A percentile compares a stretch with the other conserved stretches of the same genome.
phyloP scores from a whole-genome alignment of 179 eudicot genomes.

The Amaranthus tricolor region DNA sequence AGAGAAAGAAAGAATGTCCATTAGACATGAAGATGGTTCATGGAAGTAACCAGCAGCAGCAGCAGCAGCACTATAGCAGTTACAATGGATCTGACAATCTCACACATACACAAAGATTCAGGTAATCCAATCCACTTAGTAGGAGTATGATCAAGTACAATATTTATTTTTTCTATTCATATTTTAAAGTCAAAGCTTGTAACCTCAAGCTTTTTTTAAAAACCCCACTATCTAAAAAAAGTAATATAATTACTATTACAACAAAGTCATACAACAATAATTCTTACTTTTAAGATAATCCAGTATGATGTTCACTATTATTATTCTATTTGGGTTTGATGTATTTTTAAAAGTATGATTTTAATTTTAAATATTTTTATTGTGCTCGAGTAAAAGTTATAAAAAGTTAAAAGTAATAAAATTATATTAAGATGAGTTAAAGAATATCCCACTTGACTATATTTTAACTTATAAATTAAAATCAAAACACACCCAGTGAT shows the following conservation, averaged over 20 bases:
- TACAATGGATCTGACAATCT: slow-evolving; percentile 31
- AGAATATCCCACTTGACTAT: no score
- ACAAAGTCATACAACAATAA: slow-evolving; percentile 9
- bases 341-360: no score
- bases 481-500: no score
- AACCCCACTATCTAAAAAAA: slow-evolving; percentile 3
- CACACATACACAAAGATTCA: slow-evolving; percentile 56
- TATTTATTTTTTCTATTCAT: not conserved
- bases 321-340: no score
- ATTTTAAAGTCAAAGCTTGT: slow-evolving; percentile 25
- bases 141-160: no score
- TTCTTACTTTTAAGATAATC: no score
- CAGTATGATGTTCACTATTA: no score
- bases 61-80: slow-evolving; percentile 26
- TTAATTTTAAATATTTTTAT: no score
- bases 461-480: no score
- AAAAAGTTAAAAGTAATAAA: no score
- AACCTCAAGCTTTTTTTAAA: not conserved
- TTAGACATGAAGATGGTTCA: slow-evolving; percentile 64
- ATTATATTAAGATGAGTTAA: no score
- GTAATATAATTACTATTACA: slow-evolving; percentile 19
- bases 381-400: no score
- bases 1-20: slow-evolving; percentile 67
- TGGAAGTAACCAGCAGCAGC: slow-evolving; percentile 38
- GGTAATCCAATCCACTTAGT: slow-evolving; percentile 42